Evolutionary conservation across 1,284 basidiomycete genomes (phyloP).

Genomic region (Pseudozyma flocculosa): DNA sequence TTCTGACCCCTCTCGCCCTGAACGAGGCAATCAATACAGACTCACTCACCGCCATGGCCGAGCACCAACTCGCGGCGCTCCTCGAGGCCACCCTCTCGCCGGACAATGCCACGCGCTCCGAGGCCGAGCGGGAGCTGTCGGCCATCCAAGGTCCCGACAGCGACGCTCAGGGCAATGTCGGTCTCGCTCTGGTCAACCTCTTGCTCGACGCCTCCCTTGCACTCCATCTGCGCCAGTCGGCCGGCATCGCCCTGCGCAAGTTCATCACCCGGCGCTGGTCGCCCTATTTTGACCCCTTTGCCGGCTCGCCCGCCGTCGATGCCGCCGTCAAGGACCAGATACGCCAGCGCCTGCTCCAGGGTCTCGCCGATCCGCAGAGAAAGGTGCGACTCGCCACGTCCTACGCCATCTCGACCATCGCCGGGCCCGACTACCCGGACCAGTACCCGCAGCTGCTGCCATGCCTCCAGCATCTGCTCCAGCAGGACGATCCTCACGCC

Average conservation of each 20-base stretch:
- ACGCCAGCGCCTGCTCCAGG: slow-evolving; percentile 33
- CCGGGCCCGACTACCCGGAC: slow-evolving; percentile 53
- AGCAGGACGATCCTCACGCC: slow-evolving; percentile 19
- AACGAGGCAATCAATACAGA: too few relatives aligned
- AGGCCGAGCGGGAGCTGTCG: slow-evolving; percentile 34
- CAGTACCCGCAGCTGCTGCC: slow-evolving; percentile 50
- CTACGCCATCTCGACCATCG: slow-evolving; percentile 44
- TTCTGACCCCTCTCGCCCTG: too few relatives aligned
- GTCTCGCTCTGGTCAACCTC: slow-evolving; percentile 28
- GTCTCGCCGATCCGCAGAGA: slow-evolving; percentile 33
- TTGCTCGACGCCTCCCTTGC: slow-evolving; percentile 14
- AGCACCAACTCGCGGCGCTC: slow-evolving; percentile 28
- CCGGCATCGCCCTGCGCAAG: slow-evolving; percentile 45
- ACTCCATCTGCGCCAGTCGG: slow-evolving; percentile 43
- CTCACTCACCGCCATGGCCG: neutral
- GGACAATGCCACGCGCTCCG: slow-evolving; percentile 15
- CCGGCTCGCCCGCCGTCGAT: slow-evolving; percentile 25
- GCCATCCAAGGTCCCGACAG: slow-evolving; percentile 20
- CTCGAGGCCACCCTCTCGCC: slow-evolving; percentile 40
- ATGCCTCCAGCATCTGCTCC: slow-evolving; percentile 31
- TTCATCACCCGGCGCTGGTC: slow-evolving; percentile 52
- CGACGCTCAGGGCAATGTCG: slow-evolving; percentile 18
- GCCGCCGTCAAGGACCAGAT: slow-evolving; percentile 41
- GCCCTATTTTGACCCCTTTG: slow-evolving; percentile 42
- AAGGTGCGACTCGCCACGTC: slow-evolving; percentile 48